A percentile compares a stretch with the other conserved stretches of the same genome.
phyloP scores from a whole-genome alignment of 2,329 filamentous ascomycete genomes.

The Aspergillus clavatus region DNA sequence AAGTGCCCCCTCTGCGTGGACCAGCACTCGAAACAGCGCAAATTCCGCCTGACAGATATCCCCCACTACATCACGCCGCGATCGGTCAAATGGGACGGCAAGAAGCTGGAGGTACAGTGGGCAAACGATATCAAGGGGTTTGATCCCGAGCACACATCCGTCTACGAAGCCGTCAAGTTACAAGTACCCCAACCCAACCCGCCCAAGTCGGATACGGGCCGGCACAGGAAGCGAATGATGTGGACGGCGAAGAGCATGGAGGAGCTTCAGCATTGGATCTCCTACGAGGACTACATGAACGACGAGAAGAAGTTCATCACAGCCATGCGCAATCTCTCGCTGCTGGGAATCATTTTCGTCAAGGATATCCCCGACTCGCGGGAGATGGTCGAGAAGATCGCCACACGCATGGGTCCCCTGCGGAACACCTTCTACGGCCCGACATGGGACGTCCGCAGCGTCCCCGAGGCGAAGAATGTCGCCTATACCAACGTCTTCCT shows the following conservation, averaged over 20 bases:
- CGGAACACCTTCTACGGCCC: slow-evolving; percentile 86
- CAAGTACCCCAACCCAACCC: slow-evolving; percentile 7
- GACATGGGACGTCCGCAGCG: slow-evolving; percentile 83
- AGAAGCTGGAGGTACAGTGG: slow-evolving; percentile 58
- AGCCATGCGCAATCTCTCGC: slow-evolving; percentile 59
- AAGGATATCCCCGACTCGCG: slow-evolving; percentile 66
- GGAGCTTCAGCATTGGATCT: slow-evolving; percentile 49
- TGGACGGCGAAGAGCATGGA: slow-evolving; percentile 43
- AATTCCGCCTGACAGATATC: slow-evolving; percentile 62
- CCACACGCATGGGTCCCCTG: slow-evolving; percentile 67
- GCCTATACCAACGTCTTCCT: slow-evolving; percentile 81
- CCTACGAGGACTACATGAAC: slow-evolving; percentile 68
- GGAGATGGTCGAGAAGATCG: slow-evolving; percentile 62
- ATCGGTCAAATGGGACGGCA: slow-evolving; percentile 31
- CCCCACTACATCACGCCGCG: slow-evolving; percentile 45
- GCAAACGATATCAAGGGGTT: slow-evolving; percentile 49
- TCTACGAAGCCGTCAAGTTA: slow-evolving; percentile 20
- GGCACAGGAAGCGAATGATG: slow-evolving; percentile 26
- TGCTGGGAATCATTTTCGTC: slow-evolving; percentile 71
- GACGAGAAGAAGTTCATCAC: slow-evolving; percentile 53
- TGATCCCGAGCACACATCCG: slow-evolving; percentile 38
- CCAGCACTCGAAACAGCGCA: slow-evolving; percentile 57
- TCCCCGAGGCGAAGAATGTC: slow-evolving; percentile 81
- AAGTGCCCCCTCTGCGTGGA: slow-evolving; percentile 52
- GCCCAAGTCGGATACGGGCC: slow-evolving; percentile 7